Base-by-base conservation (phyloP, 345 rosid species). In the Psidium friedrichsthalianum region DNA sequence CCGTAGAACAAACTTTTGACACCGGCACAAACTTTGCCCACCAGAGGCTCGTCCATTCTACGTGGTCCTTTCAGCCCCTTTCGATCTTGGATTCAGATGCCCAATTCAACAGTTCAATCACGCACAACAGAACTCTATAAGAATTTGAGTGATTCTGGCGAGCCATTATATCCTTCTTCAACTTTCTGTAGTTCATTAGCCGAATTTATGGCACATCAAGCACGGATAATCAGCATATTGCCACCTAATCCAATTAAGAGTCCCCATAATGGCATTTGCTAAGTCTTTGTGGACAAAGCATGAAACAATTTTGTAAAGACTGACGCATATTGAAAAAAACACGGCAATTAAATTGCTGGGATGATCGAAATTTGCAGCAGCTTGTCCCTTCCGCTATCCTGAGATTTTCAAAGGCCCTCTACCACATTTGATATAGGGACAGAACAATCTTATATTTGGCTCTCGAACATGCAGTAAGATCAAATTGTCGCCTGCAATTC, bases 21-120 rank as follows among this genome's bases (percentile, higher is more conserved):
- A 86, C 40, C 40, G 95, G 98, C 36, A 93, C 98, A 52, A 95
- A 95, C 84, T 94, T 94, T 82, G 95, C 98, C 24, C 90, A n/a
- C 95, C 0, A 93, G 90, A 7, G 98, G 95, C 74, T 89, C 98
- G 83, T 91, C 95, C 55, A 88, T 94, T 87, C 91, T 92, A 22
- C 93, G 92, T 5, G 91, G 92, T 51, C 88, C 90, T 82, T 95
- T 86, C 86, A 93, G 95, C 86, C 96, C 96, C 90, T 6, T 94
- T 94, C 32, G 90, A 93, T 93, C 94, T 95, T 32, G 91, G 20
- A 85, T 90, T 87, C 98, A 95, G 89, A 90, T 61, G 83, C 91
- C 47, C 94, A 93, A 56, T 94, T 94, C 83, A 58, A 64, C 94
- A 90, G 55, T 95, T 93, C 88, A 94, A 83, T 85, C 93, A 83